phyloP scores from a whole-genome alignment of 495 filamentous ascomycete species.

The Penicillium cinerascens region DNA sequence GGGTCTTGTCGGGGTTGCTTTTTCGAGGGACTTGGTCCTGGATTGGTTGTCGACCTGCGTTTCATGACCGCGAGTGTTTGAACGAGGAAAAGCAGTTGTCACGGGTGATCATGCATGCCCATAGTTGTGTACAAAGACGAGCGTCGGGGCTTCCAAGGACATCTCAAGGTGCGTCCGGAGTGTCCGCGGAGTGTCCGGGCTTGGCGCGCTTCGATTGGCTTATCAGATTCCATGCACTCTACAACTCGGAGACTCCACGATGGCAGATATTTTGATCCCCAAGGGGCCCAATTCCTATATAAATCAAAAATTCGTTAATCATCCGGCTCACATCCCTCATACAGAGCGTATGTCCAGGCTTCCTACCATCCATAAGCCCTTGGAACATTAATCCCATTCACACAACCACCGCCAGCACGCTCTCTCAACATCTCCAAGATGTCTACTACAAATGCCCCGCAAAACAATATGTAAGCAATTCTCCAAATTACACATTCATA shows the following conservation, averaged over 20 bases:
- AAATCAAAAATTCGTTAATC: background rate
- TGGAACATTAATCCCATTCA: too few relatives aligned
- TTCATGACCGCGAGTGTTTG: slow-evolving; percentile 22
- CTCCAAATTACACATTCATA: background rate
- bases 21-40: slow-evolving; percentile 7
- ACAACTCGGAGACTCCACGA: background rate
- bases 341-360: too few relatives aligned
- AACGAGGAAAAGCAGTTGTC: too few relatives aligned
- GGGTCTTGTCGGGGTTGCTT: slow-evolving; percentile 42
- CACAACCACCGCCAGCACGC: too few relatives aligned
- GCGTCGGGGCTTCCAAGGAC: background rate
- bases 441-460: too few relatives aligned
- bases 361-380: too few relatives aligned
- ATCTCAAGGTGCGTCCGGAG: slow-evolving; percentile 10
- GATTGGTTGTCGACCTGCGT: slow-evolving; percentile 10
- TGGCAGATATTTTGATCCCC: background rate
- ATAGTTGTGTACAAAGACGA: too few relatives aligned
- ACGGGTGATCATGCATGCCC: too few relatives aligned
- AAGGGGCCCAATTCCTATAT: background rate
- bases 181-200: slow-evolving; percentile 28
- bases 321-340: too few relatives aligned
- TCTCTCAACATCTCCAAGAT: too few relatives aligned
- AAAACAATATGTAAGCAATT: background rate
- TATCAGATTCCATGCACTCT: background rate
- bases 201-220: background rate